Evolutionary conservation across 1,139 yeast genomes (phyloP).

Genomic region (Nakaseomyces nivariensis): DNA sequence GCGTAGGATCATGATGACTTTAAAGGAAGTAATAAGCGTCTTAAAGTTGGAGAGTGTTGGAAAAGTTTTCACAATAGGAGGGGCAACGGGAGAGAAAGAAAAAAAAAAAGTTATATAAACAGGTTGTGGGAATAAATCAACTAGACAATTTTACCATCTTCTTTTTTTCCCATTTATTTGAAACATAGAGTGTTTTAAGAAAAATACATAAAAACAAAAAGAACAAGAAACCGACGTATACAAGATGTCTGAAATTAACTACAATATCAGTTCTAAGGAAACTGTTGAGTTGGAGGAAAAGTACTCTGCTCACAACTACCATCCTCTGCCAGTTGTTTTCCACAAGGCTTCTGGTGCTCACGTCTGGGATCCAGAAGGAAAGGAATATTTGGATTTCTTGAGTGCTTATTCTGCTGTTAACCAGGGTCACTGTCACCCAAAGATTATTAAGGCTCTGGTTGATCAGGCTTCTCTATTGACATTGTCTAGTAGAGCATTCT

Average conservation of each 20-base stretch:
- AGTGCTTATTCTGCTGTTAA: conserved; percentile 95
- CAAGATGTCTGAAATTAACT: background rate
- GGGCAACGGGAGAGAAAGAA: background rate
- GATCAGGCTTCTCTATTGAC: conserved; percentile 85
- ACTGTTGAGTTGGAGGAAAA: conserved; percentile 63
- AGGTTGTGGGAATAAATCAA: background rate
- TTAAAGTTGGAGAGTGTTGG: background rate
- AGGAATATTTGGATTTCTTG: conserved; percentile 72
- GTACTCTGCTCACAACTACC: conserved; percentile 94
- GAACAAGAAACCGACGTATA: background rate
- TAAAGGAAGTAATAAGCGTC: conserved; percentile 1
- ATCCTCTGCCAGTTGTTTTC: conserved; percentile 92
- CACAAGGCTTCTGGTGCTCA: conserved; percentile 81
- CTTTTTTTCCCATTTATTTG: background rate
- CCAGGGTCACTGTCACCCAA: conserved; percentile 98
- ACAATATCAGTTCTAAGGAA: conserved; percentile 46
- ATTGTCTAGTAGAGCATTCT: conserved; percentile 84
- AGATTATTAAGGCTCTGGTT: conserved; percentile 71
- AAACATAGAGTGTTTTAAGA: background rate
- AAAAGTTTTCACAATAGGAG: background rate
- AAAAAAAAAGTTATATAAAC: background rate
- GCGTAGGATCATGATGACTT: background rate
- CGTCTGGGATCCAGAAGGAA: conserved; percentile 98
- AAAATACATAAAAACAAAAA: background rate
- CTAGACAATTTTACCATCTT: no score